These are phyloP conservation scores for Leavenworthia alabamica DNA, from an alignment of 345 rosid species.

Conservation along the genomic window DNA sequence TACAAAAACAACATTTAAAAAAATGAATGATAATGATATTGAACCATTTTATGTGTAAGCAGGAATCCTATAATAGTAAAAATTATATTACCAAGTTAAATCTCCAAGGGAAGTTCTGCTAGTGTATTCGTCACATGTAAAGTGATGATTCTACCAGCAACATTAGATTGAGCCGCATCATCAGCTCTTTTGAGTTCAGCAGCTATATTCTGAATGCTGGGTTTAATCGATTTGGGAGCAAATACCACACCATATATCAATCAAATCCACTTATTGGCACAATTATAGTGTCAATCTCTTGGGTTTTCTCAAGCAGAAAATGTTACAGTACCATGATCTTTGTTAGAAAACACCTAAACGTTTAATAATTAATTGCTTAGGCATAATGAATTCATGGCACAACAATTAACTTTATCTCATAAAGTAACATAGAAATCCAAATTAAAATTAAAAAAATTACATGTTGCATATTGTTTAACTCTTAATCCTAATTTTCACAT, in stretches of 20 bases:
- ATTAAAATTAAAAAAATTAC: neutral
- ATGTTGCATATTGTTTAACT: neutral
- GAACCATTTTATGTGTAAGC: neutral
- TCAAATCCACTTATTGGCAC: conserved; percentile 95
- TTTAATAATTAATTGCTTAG: neutral
- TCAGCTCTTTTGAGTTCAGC: conserved; percentile 89
- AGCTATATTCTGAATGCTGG: conserved; percentile 57
- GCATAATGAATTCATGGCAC: neutral
- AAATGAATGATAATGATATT: neutral
- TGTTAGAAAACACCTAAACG: conserved; percentile 24
- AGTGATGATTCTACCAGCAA: conserved; percentile 56
- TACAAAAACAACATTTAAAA: neutral
- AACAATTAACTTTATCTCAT: neutral
- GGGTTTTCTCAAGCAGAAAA: conserved; percentile 72
- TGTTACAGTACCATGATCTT: conserved; percentile 85
- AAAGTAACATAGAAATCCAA: neutral
- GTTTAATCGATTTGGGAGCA: conserved; percentile 86
- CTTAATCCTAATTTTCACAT: neutral
- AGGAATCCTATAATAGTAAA: neutral
- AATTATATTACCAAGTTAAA: conserved; percentile 59
- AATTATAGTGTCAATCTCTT: conserved; percentile 59
- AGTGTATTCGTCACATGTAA: conserved; percentile 61
- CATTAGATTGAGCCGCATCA: conserved; percentile 90
- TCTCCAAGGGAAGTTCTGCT: conserved; percentile 79
- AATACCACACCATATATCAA: conserved; percentile 77